phyloP scores from a whole-genome alignment of 140 eudicot species.

The Eryngium alpinum region DNA sequence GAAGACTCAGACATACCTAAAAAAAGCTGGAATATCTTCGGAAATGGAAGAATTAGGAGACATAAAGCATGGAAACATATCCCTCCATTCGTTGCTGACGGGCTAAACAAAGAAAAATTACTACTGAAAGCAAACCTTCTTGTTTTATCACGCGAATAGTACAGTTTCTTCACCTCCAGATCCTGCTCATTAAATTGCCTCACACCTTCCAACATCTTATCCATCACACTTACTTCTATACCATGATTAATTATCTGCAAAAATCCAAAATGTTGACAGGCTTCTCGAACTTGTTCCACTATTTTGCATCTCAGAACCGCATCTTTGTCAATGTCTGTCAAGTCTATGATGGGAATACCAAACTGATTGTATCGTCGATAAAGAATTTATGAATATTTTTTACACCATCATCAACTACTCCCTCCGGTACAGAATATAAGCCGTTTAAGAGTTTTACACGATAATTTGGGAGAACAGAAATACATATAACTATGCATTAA shows the following conservation, averaged over 20 bases:
- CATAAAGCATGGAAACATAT: constrained; percentile 3
- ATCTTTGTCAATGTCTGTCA: neutral
- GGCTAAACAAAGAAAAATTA: neutral
- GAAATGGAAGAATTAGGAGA: constrained; percentile 16
- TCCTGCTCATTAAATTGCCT: constrained; percentile 5
- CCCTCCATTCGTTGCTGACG: constrained; percentile 15
- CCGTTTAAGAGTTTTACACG: no score
- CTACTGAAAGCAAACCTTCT: neutral
- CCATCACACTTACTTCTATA: neutral
- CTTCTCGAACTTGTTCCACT: no score
- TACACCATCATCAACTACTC: constrained; percentile 1
- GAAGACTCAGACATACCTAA: neutral
- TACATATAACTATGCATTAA: no score
- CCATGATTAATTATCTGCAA: no score
- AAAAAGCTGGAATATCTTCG: neutral
- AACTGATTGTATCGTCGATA: neutral
- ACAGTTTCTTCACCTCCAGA: neutral
- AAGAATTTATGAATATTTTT: neutral
- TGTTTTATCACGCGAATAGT: neutral
- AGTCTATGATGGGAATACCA: constrained; percentile 6
- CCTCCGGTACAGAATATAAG: no score
- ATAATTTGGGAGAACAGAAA: no score
- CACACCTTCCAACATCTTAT: constrained; percentile 1
- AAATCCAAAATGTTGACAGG: no score
- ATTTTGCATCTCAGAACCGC: no score